Evolutionary conservation across 2,329 filamentous ascomycete species (phyloP).

Genomic region (Malbranchea zuffiana): DNA sequence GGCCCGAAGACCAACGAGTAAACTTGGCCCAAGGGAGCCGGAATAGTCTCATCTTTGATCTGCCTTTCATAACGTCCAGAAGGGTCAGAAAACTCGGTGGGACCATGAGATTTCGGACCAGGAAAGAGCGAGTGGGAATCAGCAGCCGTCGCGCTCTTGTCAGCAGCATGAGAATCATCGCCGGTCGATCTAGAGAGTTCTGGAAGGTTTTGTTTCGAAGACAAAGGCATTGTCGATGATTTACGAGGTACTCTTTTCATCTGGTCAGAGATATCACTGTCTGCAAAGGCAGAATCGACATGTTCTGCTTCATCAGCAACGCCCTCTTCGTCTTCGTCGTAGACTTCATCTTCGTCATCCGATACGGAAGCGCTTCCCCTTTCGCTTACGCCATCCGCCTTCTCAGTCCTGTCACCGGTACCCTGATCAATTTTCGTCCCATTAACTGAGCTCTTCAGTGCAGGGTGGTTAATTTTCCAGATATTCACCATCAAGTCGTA

Average conservation of each 20-base stretch:
- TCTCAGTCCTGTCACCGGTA: conserved; percentile 81
- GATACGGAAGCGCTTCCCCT: conserved; percentile 68
- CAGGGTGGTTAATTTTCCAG: conserved; percentile 93
- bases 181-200: conserved; percentile 26
- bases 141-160: conserved; percentile 35
- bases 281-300: conserved; percentile 43
- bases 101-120: conserved; percentile 66
- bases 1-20: conserved; percentile 82
- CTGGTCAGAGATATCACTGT: conserved; percentile 39
- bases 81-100: conserved; percentile 75
- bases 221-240: conserved; percentile 46
- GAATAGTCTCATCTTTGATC: conserved; percentile 73
- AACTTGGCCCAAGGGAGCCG: conserved; percentile 81
- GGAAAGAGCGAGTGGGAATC: conserved; percentile 55
- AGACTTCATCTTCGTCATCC: conserved; percentile 57
- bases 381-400: conserved; percentile 57
- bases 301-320: conserved; percentile 48
- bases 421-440: conserved; percentile 73
- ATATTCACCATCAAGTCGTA: conserved; percentile 97
- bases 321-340: conserved; percentile 42
- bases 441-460: conserved; percentile 80
- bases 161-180: conserved; percentile 36
- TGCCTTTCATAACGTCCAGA: conserved; percentile 73
- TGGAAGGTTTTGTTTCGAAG: conserved; percentile 25
- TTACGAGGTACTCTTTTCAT: conserved; percentile 56